Evolutionary conservation across 2,329 filamentous ascomycete genomes (phyloP).

Genomic region (Clonostachys byssicola): DNA sequence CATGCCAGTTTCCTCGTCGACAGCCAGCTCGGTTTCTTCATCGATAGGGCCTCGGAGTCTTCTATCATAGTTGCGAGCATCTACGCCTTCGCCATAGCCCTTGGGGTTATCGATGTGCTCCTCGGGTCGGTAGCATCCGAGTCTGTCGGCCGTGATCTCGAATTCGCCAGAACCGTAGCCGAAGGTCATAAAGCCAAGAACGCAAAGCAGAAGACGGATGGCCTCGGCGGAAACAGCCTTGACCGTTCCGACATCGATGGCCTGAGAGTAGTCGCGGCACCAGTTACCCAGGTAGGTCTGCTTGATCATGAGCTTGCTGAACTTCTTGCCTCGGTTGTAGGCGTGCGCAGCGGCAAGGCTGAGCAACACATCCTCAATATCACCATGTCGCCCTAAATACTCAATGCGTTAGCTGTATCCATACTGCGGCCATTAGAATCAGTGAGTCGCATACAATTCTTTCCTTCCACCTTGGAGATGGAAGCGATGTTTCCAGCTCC

Average conservation of each 20-base stretch:
- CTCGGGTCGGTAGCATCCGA: slow-evolving; percentile 81
- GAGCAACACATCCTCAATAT: slow-evolving; percentile 88
- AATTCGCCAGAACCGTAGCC: slow-evolving; percentile 83
- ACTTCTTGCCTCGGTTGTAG: slow-evolving; percentile 65
- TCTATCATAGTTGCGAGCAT: slow-evolving; percentile 77
- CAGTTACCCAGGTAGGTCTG: slow-evolving; percentile 96
- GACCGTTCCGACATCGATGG: slow-evolving; percentile 87
- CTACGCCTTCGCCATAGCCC: slow-evolving; percentile 86
- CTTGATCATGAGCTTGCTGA: slow-evolving; percentile 82
- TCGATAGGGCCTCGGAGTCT: slow-evolving; percentile 80
- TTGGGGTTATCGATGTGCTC: slow-evolving; percentile 73
- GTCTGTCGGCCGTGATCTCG: slow-evolving; percentile 75
- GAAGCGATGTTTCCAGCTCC: slow-evolving; percentile 86
- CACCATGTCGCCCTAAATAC: slow-evolving; percentile 69
- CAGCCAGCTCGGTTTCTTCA: slow-evolving; percentile 70
- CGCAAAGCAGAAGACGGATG: slow-evolving; percentile 83
- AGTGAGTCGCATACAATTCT: slow-evolving; percentile 61
- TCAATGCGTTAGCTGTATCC: not conserved
- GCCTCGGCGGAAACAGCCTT: slow-evolving; percentile 88
- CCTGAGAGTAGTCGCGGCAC: slow-evolving; percentile 90
- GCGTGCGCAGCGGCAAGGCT: slow-evolving; percentile 56
- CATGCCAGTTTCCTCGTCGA: slow-evolving; percentile 72
- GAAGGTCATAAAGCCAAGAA: slow-evolving; percentile 86
- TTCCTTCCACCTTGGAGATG: slow-evolving; percentile 74
- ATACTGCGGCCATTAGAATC: not conserved